Percentiles rank a stretch among this genome's conserved stretches.
phyloP scores from a whole-genome alignment of 2,329 filamentous ascomycete genomes.

The Xylaria multiplex region DNA sequence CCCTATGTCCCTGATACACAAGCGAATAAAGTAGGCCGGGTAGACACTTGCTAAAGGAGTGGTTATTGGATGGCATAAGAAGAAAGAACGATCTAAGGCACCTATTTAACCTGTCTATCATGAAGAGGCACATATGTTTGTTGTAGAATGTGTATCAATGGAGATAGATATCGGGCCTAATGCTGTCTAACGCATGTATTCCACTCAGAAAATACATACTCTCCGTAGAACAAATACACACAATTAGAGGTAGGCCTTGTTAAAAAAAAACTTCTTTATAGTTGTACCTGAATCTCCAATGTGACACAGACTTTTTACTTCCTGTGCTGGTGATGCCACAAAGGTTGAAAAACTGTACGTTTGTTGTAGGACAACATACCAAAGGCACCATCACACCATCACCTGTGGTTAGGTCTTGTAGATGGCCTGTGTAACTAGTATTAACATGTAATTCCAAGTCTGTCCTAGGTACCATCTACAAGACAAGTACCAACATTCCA shows the following conservation, averaged over 20 bases:
- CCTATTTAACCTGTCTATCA: neutral
- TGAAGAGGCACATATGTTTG: neutral
- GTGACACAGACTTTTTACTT: neutral
- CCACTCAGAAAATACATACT: neutral
- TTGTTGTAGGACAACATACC: neutral
- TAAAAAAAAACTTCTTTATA: too few species aligned
- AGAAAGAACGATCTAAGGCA: neutral
- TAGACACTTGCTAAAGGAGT: neutral
- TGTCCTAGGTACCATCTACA: neutral
- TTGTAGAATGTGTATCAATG: neutral
- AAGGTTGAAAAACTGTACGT: neutral
- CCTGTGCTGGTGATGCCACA: neutral
- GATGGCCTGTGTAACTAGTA: neutral
- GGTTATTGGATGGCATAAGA: neutral
- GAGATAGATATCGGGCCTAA: neutral
- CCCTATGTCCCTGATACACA: neutral
- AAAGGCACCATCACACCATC: neutral
- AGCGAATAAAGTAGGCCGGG: neutral
- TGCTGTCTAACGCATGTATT: constrained; percentile 8
- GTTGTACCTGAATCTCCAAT: neutral
- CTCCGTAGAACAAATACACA: neutral
- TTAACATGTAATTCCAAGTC: neutral
- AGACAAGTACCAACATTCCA: neutral
- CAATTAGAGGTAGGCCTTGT: too few species aligned
- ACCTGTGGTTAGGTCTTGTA: neutral